These are phyloP conservation scores for Allantophomopsis cytisporea DNA, from an alignment of 2,329 filamentous ascomycete species.

Conservation along the genomic window DNA sequence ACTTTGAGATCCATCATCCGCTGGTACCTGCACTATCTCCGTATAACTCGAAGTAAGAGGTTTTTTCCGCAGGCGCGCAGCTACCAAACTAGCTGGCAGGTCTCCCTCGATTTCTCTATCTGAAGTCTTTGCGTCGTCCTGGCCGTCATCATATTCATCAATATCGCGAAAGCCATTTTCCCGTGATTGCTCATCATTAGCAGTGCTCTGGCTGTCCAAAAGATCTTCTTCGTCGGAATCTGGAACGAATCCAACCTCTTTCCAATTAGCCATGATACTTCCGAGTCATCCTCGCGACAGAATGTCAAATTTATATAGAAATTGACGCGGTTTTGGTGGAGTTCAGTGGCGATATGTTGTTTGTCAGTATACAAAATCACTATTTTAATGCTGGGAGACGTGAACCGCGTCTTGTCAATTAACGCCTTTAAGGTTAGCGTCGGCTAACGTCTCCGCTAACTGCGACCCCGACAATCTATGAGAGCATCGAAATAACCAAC, in stretches of 20 bases:
- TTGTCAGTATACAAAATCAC: too few species aligned
- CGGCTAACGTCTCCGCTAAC: neutral
- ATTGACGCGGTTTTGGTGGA: neutral
- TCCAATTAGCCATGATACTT: constrained; percentile 18
- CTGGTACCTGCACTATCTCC: neutral
- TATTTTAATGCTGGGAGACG: neutral
- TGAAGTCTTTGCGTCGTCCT: neutral
- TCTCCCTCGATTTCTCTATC: too few species aligned
- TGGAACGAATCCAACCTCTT: constrained; percentile 19
- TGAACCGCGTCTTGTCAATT: neutral
- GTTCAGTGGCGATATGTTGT: too few species aligned
- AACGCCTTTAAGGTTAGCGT: neutral
- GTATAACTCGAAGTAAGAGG: too few species aligned
- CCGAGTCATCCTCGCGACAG: constrained; percentile 9
- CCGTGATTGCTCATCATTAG: neutral
- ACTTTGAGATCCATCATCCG: neutral
- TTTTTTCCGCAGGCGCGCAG: too few species aligned
- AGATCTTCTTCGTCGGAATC: constrained; percentile 21
- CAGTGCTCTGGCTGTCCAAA: constrained; percentile 7
- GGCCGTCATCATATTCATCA: neutral
- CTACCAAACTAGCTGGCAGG: too few species aligned
- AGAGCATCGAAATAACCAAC: too few species aligned
- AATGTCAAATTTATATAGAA: neutral
- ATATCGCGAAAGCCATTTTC: neutral
- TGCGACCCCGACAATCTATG: too few species aligned